Base-by-base conservation (phyloP, 208 protist genomes). In the Angomonas desouzai region DNA sequence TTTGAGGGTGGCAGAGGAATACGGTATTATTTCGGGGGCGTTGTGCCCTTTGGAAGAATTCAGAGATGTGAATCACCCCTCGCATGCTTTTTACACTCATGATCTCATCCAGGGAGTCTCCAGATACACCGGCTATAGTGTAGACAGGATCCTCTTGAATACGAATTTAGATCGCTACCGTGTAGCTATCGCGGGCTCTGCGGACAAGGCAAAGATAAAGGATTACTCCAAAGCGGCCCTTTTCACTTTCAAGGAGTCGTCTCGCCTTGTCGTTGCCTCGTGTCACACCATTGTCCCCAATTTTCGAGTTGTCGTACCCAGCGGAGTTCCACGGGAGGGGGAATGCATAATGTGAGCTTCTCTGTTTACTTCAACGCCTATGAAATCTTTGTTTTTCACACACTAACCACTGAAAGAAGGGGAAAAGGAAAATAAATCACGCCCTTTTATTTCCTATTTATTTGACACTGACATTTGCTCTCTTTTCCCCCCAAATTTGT, bases 31-130 rank as follows among this genome's bases (percentile, higher is more conserved):
- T 23, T 87, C 89, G 18, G 91, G 72, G 6, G 91, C 93, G 0
- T 95, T 96, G 62, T 91, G 80, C 61, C 93, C 93, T 38, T 74
- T 95, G 33, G 84, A 82, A n/a, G 86, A 85, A 77, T 76, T 83
- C 9, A 40, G 45, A 23, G 7, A 91, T 80, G 1, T 70, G 81
- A 20, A 69, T 77, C 64, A 93, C 83, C 0, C 79, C 79, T 16
- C 71, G 79, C n/a, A 40, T 40, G 6, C 45, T 16, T 66, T 96
- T 18, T 9, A 79, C 20, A 48, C 75, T 28, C 75, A 92, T 48
- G 61, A 74, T 22, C 45, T 65, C 22, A 20, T 96, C 25, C 36
- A 67, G 64, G 49, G 51, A 22, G 48, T 96, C 29, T 71, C 83
- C n/a, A 74, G 80, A 16, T 69, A 78, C 55, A 87, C 76, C 6